phyloP scores from a whole-genome alignment of 306 rosid species.

The Ormosia emarginata region DNA sequence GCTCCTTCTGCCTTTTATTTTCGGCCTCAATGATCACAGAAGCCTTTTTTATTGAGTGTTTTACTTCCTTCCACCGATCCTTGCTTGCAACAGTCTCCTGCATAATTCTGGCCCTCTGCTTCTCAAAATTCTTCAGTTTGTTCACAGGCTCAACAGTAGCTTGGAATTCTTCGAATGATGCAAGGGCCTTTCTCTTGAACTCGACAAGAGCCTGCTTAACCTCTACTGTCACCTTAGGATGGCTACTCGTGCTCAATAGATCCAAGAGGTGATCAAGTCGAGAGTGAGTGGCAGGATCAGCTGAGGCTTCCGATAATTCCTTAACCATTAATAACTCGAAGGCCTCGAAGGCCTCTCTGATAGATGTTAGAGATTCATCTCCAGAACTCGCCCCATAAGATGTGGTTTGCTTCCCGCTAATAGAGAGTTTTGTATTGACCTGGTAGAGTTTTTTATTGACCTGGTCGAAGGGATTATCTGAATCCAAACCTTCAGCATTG shows the following conservation, averaged over 20 bases:
- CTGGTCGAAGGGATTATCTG: neutral
- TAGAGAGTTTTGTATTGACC: too few relatives aligned
- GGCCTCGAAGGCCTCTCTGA: neutral
- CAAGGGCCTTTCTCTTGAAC: neutral
- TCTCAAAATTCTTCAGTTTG: neutral
- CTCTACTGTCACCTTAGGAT: neutral
- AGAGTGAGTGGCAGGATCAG: neutral
- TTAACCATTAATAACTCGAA: neutral
- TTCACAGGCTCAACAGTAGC: neutral
- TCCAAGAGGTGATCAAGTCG: neutral
- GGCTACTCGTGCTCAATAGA: neutral
- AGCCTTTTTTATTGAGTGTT: neutral
- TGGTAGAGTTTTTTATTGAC: neutral
- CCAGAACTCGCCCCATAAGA: neutral
- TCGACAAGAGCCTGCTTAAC: neutral
- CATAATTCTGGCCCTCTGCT: neutral
- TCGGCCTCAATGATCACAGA: neutral
- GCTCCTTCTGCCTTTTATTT: neutral
- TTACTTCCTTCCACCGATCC: neutral
- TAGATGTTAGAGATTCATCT: neutral
- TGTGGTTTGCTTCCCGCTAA: neutral
- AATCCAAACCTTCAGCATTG: neutral
- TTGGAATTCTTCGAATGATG: neutral
- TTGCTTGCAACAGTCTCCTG: neutral
- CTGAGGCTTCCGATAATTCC: conserved; percentile 2